These are phyloP conservation scores for Areca catechu DNA, from an alignment of 176 grass and related monocot species.

Conservation along the genomic window DNA sequence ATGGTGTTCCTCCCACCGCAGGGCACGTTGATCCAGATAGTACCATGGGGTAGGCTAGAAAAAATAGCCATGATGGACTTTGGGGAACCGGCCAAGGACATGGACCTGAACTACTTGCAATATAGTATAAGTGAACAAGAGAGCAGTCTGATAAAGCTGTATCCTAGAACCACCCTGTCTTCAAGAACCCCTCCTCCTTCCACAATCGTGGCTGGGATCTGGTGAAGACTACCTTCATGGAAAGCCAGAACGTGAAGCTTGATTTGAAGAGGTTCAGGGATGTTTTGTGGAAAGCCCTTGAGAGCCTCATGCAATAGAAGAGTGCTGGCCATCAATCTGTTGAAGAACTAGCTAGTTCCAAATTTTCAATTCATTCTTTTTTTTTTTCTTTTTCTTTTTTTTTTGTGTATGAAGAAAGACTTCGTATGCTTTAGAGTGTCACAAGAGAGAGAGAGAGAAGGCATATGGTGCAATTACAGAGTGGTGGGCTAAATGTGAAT, in stretches of 20 bases:
- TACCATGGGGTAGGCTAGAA: conserved; percentile 77
- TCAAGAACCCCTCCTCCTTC: conserved; percentile 45
- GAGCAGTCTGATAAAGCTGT: conserved; percentile 57
- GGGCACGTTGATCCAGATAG: conserved; percentile 64
- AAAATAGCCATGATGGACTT: conserved; percentile 59
- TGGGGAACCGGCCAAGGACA: conserved; percentile 39
- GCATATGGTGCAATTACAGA: too few species aligned
- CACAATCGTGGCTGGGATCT: conserved; percentile 62
- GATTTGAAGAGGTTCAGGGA: conserved; percentile 56
- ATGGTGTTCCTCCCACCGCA: conserved; percentile 63
- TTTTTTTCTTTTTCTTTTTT: too few species aligned
- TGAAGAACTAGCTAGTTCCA: conserved; percentile 15
- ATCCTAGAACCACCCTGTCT: conserved; percentile 56
- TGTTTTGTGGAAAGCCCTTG: conserved; percentile 53
- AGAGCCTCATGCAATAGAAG: conserved; percentile 47
- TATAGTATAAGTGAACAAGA: conserved; percentile 65
- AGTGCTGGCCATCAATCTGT: background rate
- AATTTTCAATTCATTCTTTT: background rate
- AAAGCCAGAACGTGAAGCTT: conserved; percentile 72
- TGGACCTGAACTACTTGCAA: conserved; percentile 62
- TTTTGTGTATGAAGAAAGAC: too few species aligned
- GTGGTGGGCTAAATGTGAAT: too few species aligned
- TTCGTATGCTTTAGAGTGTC: too few species aligned
- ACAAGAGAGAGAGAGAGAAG: too few species aligned
- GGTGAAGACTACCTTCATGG: conserved; percentile 67